Conservation (phyloP, 768 basidiomycete genomes). For the Leccinum broughii region DNA sequence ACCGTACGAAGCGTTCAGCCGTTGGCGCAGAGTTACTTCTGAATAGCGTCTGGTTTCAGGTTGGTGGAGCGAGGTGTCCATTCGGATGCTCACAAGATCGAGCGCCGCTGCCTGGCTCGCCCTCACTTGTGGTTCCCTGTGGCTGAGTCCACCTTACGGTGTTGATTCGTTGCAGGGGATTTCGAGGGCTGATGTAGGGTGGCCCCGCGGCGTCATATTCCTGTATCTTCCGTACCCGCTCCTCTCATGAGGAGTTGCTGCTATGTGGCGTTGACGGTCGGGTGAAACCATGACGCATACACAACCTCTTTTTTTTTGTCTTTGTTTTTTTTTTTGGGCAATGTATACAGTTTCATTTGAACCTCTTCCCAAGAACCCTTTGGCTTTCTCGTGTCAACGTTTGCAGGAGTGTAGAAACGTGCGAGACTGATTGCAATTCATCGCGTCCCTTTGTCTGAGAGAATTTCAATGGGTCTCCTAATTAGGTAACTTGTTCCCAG, state of each 20-base stretch:
- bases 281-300: constrained; percentile 82
- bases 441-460: background rate
- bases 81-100: constrained; percentile 52
- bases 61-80: constrained; percentile 76
- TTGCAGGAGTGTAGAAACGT: background rate
- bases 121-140: constrained; percentile 31
- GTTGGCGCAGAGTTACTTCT: constrained; percentile 42
- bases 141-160: constrained; percentile 51
- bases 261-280: constrained; percentile 77
- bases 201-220: constrained; percentile 72
- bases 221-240: constrained; percentile 70
- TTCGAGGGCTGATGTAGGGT: constrained; percentile 45
- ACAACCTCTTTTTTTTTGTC: constrained; percentile 21
- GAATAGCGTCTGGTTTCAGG: constrained; percentile 66
- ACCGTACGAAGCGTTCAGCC: constrained; percentile 66
- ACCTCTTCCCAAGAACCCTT: background rate
- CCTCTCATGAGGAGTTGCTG: constrained; percentile 30
- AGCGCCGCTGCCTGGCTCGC: constrained; percentile 40
- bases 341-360: background rate
- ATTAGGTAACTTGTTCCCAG: constrained; percentile 16
- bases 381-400: background rate
- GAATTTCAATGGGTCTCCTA: background rate
- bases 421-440: background rate
- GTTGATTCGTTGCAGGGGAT: constrained; percentile 50
- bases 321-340: background rate